Conservation (phyloP, 1,139 yeast species). For the Hyphopichia burtonii region DNA sequence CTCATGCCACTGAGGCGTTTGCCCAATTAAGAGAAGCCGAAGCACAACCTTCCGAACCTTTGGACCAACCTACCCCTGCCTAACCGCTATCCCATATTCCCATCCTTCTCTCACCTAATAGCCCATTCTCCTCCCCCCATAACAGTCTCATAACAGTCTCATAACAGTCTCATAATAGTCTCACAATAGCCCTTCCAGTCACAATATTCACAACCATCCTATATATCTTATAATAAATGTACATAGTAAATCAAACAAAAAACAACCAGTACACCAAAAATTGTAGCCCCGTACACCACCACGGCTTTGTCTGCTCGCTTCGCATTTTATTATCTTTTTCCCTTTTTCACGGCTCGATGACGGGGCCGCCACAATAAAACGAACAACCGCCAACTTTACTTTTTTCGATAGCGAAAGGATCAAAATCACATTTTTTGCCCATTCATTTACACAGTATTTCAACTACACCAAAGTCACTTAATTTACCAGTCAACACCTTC, state of each 20-base stretch:
- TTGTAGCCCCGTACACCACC: background rate
- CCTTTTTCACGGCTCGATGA: background rate
- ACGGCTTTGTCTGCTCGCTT: background rate
- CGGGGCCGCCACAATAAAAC: constrained; percentile 4
- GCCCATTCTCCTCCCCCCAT: background rate
- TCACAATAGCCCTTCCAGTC: no score
- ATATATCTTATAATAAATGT: no score
- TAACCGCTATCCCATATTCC: background rate
- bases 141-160: no score
- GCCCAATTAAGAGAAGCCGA: constrained; percentile 18
- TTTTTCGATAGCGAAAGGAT: no score
- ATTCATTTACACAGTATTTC: no score
- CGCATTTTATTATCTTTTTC: background rate
- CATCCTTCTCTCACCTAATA: background rate
- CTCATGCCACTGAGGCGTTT: constrained; percentile 38
- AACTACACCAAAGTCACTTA: no score
- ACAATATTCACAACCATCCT: background rate
- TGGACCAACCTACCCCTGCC: background rate
- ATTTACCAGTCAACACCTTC: no score
- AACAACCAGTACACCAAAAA: no score
- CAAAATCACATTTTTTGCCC: no score
- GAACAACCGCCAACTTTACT: background rate
- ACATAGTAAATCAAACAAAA: no score
- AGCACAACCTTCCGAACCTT: background rate
- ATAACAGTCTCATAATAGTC: no score